Conservation (phyloP, 2,329 filamentous ascomycete species). For the Aspergillus eucalypticola region DNA sequence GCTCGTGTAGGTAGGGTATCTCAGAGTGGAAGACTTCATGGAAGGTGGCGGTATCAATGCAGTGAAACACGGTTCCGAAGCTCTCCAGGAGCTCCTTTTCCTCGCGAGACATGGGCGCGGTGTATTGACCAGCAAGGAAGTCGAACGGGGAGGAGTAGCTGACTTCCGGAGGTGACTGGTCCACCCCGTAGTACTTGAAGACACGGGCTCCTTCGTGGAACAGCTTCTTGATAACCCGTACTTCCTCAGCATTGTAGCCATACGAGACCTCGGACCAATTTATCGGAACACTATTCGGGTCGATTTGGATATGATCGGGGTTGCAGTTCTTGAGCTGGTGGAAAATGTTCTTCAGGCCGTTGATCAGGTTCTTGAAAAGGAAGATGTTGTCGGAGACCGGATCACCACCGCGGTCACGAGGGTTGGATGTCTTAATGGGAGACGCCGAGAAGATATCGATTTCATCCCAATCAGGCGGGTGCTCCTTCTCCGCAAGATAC, state of each 20-base stretch:
- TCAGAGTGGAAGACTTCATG: slow-evolving; percentile 98
- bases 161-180: slow-evolving; percentile 71
- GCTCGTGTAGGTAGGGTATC: slow-evolving; percentile 93
- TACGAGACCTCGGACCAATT: slow-evolving; percentile 97
- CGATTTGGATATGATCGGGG: slow-evolving; percentile 65
- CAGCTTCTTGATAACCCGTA: slow-evolving; percentile 92
- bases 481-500: slow-evolving; percentile 79
- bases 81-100: slow-evolving; percentile 97
- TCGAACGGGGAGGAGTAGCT: slow-evolving; percentile 81
- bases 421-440: slow-evolving; percentile 92
- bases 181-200: slow-evolving; percentile 94
- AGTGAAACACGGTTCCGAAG: slow-evolving; percentile 97
- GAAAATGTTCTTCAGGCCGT: slow-evolving; percentile 93
- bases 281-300: slow-evolving; percentile 73
- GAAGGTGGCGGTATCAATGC: slow-evolving; percentile 96
- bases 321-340: slow-evolving; percentile 94
- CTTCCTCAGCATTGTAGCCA: slow-evolving; percentile 95
- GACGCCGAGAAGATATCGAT: slow-evolving; percentile 96
- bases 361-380: slow-evolving; percentile 93
- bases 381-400: slow-evolving; percentile 98
- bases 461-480: slow-evolving; percentile 91
- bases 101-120: slow-evolving; percentile 89
- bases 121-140: slow-evolving; percentile 91
- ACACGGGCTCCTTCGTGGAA: slow-evolving; percentile 96
- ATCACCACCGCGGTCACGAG: slow-evolving; percentile 82